Conservation (phyloP, 2,329 filamentous ascomycete species). For the Colletotrichum sp. region DNA sequence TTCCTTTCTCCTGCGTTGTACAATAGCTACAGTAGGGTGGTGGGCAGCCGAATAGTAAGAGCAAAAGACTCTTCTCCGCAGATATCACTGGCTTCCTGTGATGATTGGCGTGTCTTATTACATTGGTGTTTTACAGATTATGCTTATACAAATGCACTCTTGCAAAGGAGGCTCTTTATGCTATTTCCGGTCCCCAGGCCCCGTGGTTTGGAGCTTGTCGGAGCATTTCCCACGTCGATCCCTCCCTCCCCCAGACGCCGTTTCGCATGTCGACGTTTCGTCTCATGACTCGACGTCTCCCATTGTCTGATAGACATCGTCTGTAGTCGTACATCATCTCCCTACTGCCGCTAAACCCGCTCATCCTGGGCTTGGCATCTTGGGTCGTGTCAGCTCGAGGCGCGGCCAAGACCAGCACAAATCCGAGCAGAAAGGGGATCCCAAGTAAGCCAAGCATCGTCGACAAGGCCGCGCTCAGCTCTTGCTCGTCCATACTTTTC, state of each 20-base stretch:
- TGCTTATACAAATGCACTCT: neutral
- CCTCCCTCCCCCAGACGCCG: neutral
- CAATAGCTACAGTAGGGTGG: neutral
- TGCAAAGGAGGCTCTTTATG: neutral
- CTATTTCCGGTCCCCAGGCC: neutral
- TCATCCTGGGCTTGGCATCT: neutral
- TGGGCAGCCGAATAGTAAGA: neutral
- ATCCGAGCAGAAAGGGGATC: neutral
- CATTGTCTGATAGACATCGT: neutral
- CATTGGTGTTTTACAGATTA: neutral
- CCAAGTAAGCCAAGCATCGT: neutral
- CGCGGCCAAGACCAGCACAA: neutral
- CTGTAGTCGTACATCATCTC: neutral
- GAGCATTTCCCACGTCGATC: neutral
- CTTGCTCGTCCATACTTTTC: neutral
- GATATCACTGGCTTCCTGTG: neutral
- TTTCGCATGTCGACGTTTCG: conserved; percentile 3
- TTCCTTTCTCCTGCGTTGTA: neutral
- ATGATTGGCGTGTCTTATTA: neutral
- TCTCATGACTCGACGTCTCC: neutral
- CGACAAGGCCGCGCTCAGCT: neutral
- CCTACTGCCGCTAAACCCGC: neutral
- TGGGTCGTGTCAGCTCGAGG: neutral
- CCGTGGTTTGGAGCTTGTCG: neutral
- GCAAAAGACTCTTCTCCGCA: neutral